A percentile compares a stretch with the other conserved stretches of the same genome.
phyloP scores from a whole-genome alignment of 495 filamentous ascomycete genomes.

The Darksidea phi region DNA sequence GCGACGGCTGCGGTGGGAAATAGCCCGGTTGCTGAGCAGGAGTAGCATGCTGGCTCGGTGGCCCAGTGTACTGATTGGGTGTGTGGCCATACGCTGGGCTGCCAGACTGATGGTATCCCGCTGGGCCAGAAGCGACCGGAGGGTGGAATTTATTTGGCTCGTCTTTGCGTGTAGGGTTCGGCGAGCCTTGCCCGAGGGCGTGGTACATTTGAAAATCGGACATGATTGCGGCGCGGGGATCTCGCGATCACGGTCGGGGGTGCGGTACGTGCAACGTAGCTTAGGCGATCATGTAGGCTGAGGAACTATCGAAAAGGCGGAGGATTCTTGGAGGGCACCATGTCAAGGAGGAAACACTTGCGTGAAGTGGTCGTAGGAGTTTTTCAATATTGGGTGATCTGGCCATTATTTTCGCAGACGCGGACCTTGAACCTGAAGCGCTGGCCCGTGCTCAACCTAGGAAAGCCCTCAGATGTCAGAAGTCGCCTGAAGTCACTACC shows the following conservation, averaged over 20 bases:
- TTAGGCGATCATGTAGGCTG: constrained; percentile 8
- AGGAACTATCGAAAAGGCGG: neutral
- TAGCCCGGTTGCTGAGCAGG: constrained; percentile 39
- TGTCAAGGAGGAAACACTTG: too few relatives aligned
- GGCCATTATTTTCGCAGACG: neutral
- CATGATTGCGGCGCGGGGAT: constrained; percentile 50
- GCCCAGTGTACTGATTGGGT: constrained; percentile 46
- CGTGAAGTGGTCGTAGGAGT: neutral
- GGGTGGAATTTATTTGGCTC: constrained; percentile 58
- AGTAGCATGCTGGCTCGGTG: constrained; percentile 38
- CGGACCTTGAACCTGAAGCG: neutral
- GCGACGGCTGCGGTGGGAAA: constrained; percentile 30
- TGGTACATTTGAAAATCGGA: constrained; percentile 78
- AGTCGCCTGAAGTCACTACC: neutral
- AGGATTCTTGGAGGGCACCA: too few relatives aligned
- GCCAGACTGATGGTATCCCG: constrained; percentile 62
- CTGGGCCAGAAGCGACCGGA: constrained; percentile 48
- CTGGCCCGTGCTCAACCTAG: too few relatives aligned
- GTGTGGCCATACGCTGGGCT: constrained; percentile 47
- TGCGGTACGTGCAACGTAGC: neutral
- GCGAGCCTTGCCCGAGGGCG: constrained; percentile 64
- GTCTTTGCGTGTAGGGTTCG: constrained; percentile 59
- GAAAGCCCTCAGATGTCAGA: neutral
- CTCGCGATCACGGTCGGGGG: constrained; percentile 7
- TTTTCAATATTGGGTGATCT: neutral